Evolutionary conservation across 208 protist species (phyloP), one percentile per base, ranked within the genome.

Genomic region (Trypanosoma melophagium): DNA sequence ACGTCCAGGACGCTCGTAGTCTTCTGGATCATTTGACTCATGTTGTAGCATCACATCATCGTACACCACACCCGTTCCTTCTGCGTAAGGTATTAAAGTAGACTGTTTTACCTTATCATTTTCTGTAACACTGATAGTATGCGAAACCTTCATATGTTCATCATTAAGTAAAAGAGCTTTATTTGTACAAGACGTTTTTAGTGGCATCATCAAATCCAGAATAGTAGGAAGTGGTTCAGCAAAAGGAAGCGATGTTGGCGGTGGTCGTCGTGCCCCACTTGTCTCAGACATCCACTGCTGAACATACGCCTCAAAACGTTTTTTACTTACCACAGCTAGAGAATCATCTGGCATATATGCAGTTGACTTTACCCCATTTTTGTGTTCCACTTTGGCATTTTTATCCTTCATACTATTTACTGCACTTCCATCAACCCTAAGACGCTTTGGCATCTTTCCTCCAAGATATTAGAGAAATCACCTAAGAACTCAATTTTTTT

Each of bases 1-100:
- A 16, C 91, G 76, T n/a, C 71, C 72, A 5, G 91, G 91, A 12
- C 86, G 81, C 69, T 96, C 91, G 62, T 77, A 86, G 19, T 96
- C 87, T 3, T 52, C 56, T 12, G 76, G 45, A 68, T 92, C 80
- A 1, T 24, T 64, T 5, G 89, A 90, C 24, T 49, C 54, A 64
- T 95, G 89, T n/a, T 73, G 25, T 16, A 80, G 63, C 89, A 92
- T 95, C 42, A 51, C 57, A 0, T 61, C 63, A 57, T 92, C 80
- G 60, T 83, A 88, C 13, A 87, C 86, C 3, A 95, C 73, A 21
- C 81, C 89, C 5, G 89, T 95, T 35, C 28, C 28, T 35, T 35
- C 28, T 35, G 28, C 28, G 5, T 35, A 35, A 35, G 28, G 28
- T 35, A 35, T 35, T 5, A 35, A 35, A 35, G 28, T 35, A 35